Base-by-base conservation (phyloP, 495 filamentous ascomycete species). In the Antarctomyces pellizariae region DNA sequence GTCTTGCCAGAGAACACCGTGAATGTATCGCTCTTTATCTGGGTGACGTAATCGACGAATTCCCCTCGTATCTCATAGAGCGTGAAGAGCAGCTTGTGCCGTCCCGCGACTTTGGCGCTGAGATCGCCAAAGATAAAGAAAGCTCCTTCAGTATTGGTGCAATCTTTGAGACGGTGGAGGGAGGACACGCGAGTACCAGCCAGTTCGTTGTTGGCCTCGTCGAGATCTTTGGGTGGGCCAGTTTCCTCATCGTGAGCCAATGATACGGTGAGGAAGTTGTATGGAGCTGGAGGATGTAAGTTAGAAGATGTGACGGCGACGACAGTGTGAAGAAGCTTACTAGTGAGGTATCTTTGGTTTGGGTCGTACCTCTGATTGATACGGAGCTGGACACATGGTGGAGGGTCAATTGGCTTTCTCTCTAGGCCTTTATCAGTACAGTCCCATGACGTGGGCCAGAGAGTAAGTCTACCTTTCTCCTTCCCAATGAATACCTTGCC, bases 81-180 rank as follows among this genome's bases (percentile, higher is more conserved):
- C 30, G 66, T 79, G 44, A 97, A 95, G 21, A 74, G 69, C 34
- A 95, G 55, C 14, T 75, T 57, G 36, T 67, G 89, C 3, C 60
- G 59, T 13, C 86, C 86, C 36, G 79, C 74, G 11, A 75, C 56
- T 45, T 76, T 73, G 14, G 89, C 67, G 0, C 84, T 92, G 10
- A 97, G 52, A 46, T 97, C 86, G 4, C 76, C 75, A 49, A 91
- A 95, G n/a, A 95, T 76, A 34, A 97, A 95, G 54, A 89, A 97
- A 1, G 75, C 82, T 7, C 80, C 83, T 58, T 93, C 84, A 63
- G 41, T 66, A 47, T 97, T 91, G 43, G 84, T 67, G 8, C 74
- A 66, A 45, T 95, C 82, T 48, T 95, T 95, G 34, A 95, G 52
- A 26, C 79, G 66, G 50, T 97, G 83, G 28, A 92, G 61, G 13